Conservation (phyloP, 176 grass and related monocot genomes). For the Coix lacrymajobi region DNA sequence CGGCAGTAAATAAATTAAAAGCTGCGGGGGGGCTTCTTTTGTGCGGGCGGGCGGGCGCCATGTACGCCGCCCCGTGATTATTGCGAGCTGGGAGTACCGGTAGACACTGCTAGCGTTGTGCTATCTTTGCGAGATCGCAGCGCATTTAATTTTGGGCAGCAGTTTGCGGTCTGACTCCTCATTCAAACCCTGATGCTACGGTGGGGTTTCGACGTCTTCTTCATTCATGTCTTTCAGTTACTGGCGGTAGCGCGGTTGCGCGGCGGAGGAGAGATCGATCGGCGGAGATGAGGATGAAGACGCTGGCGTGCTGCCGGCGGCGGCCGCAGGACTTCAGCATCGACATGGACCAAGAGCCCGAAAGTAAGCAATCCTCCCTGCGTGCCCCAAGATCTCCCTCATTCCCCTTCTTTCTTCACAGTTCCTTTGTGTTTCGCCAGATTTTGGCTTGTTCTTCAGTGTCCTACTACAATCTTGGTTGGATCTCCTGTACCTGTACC, state of each 20-base stretch:
- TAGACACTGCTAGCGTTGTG: not conserved
- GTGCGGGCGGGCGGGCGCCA: not conserved
- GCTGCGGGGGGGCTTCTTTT: not conserved
- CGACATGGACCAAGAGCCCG: slow-evolving; percentile 73
- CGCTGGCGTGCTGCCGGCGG: slow-evolving; percentile 87
- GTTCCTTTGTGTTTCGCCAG: not conserved
- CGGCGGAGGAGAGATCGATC: not conserved
- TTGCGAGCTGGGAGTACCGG: not conserved
- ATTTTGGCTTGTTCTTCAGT: not conserved
- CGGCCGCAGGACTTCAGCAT: slow-evolving; percentile 92
- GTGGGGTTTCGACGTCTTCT: not conserved
- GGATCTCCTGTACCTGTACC: not conserved
- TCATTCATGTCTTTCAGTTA: slow-evolving; percentile 19
- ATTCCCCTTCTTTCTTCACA: too few species aligned
- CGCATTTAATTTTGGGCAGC: not conserved
- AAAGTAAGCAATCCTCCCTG: slow-evolving; percentile 45
- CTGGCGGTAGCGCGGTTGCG: not conserved
- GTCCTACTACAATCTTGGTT: not conserved
- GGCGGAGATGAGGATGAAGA: slow-evolving; percentile 54
- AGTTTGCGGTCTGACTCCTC: slow-evolving; percentile 18
- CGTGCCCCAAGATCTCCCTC: not conserved
- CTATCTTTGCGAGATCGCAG: not conserved
- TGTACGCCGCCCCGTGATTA: slow-evolving; percentile 16
- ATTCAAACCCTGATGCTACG: not conserved
- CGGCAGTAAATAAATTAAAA: slow-evolving; percentile 18